Conservation (phyloP, 2,329 filamentous ascomycete genomes). For the Neodidymelliopsis sp. region DNA sequence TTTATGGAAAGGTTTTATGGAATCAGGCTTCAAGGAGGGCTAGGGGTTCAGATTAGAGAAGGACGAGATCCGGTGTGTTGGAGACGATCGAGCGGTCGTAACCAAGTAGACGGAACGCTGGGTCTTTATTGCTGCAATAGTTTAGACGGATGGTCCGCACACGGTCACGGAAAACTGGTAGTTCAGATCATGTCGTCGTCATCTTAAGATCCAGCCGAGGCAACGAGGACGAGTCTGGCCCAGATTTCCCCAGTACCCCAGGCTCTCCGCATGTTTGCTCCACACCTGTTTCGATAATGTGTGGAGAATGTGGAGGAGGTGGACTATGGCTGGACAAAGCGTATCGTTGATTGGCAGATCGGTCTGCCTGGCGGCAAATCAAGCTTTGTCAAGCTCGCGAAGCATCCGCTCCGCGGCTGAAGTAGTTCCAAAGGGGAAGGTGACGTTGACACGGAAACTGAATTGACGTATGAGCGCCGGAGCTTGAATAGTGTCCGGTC, state of each 20-base stretch:
- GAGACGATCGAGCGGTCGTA: background rate
- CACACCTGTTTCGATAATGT: background rate
- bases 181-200: constrained; percentile 9
- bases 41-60: background rate
- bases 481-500: too few species aligned
- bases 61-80: background rate
- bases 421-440: constrained; percentile 3
- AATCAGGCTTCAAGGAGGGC: too few species aligned
- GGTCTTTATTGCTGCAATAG: constrained; percentile 1
- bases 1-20: background rate
- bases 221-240: background rate
- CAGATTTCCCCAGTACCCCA: constrained; percentile 12
- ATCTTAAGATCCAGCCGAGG: constrained; percentile 12
- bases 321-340: background rate
- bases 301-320: background rate
- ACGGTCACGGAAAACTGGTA: background rate
- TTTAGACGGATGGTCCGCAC: background rate
- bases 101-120: background rate
- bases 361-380: background rate
- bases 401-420: constrained; percentile 8
- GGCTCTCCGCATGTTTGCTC: constrained; percentile 12
- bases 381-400: constrained; percentile 14
- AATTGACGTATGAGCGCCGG: background rate
- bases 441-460: background rate
- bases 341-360: background rate